A percentile compares a stretch with the other conserved stretches of the same genome.
Evolutionary conservation across 2,329 filamentous ascomycete genomes (phyloP).

Genomic region (Cercospora sesami): DNA sequence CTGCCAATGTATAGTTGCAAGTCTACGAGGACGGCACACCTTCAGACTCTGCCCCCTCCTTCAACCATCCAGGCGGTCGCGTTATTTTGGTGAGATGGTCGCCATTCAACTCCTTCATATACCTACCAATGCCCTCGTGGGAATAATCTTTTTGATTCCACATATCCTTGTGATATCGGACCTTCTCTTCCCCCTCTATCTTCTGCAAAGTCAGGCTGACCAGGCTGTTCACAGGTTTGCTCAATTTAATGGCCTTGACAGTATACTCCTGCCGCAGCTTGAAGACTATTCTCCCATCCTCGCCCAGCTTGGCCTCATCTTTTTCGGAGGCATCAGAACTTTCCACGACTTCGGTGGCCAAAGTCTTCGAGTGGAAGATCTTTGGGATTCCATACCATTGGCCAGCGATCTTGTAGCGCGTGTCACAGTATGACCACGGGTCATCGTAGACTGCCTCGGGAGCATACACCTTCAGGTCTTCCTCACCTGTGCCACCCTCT

Average conservation of each 20-base stretch:
- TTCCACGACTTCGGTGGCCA: conserved; percentile 20
- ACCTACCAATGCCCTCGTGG: conserved; percentile 49
- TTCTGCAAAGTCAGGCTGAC: conserved; percentile 42
- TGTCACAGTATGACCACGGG: conserved; percentile 51
- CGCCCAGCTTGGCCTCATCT: conserved; percentile 29
- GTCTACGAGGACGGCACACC: conserved; percentile 1
- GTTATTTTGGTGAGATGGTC: conserved; percentile 12
- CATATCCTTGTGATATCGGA: conserved; percentile 53
- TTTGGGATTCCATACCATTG: conserved; percentile 49
- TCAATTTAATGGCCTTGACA: conserved; percentile 41
- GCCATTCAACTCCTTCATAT: conserved; percentile 54
- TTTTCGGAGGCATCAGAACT: background rate
- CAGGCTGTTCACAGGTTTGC: conserved; percentile 45
- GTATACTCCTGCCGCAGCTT: conserved; percentile 53
- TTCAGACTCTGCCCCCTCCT: conserved; percentile 6
- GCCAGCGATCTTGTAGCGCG: conserved; percentile 52
- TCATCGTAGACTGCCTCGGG: conserved; percentile 51
- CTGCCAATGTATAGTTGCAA: background rate
- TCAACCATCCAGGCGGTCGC: conserved; percentile 6
- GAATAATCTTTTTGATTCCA: conserved; percentile 54
- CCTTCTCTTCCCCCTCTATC: conserved; percentile 39
- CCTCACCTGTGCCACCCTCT: conserved; percentile 33
- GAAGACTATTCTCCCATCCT: conserved; percentile 46
- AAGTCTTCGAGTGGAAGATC: conserved; percentile 22
- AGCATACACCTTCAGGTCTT: conserved; percentile 53